phyloP scores from a whole-genome alignment of 495 filamentous ascomycete species.

The Neurospora africana region DNA sequence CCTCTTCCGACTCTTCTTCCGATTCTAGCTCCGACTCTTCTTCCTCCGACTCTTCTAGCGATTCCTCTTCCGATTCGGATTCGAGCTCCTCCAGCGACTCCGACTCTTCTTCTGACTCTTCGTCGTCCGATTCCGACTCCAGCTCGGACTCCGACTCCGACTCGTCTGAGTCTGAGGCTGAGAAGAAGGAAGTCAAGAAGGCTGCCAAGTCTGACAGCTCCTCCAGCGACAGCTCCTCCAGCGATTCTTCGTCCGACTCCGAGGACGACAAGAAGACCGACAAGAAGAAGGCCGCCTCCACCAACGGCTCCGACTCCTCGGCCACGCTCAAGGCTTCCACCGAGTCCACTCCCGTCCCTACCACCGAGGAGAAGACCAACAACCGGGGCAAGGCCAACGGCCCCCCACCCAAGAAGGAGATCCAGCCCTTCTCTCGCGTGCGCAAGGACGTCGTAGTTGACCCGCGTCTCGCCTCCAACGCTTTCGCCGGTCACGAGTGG shows the following conservation, averaged over 20 bases:
- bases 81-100: slow-evolving; percentile 28
- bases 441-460: slow-evolving; percentile 48
- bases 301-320: slow-evolving; percentile 26
- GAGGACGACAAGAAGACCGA: slow-evolving; percentile 27
- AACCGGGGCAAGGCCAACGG: slow-evolving; percentile 30
- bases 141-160: slow-evolving; percentile 25
- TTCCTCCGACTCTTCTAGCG: slow-evolving; percentile 32
- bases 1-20: slow-evolving; percentile 28
- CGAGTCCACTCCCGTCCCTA: slow-evolving; percentile 33
- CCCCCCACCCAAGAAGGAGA: slow-evolving; percentile 41
- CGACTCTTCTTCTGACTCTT: slow-evolving; percentile 18
- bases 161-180: slow-evolving; percentile 24
- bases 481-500: slow-evolving; percentile 75
- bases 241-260: slow-evolving; percentile 13
- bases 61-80: slow-evolving; percentile 22
- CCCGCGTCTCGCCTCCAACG: slow-evolving; percentile 52
- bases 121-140: slow-evolving; percentile 39
- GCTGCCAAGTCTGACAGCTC: slow-evolving; percentile 21
- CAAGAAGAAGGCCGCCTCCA: slow-evolving; percentile 12
- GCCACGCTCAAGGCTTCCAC: slow-evolving; percentile 33
- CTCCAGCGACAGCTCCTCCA: slow-evolving; percentile 13
- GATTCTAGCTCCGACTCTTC: slow-evolving; percentile 24
- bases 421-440: slow-evolving; percentile 55
- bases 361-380: slow-evolving; percentile 33
- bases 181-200: slow-evolving; percentile 5